Conservation (phyloP, 1,284 basidiomycete genomes). For the Irpex lacteus region DNA sequence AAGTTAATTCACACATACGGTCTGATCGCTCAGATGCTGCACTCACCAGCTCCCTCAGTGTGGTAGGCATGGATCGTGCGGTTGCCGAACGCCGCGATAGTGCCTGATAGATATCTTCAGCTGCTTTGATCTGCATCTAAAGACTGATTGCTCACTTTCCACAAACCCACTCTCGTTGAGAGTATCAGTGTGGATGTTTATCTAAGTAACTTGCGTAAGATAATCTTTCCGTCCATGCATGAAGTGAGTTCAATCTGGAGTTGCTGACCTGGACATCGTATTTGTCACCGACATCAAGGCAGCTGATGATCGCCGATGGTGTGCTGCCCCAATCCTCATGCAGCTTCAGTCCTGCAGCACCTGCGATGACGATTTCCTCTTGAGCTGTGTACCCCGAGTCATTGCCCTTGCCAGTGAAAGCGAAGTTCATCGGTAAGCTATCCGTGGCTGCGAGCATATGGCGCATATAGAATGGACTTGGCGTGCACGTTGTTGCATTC, state of each 20-base stretch:
- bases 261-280: slow-evolving; percentile 87
- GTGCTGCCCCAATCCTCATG: slow-evolving; percentile 99
- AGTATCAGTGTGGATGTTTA: slow-evolving; percentile 98
- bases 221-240: background rate
- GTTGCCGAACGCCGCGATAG: slow-evolving; percentile 86
- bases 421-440: slow-evolving; percentile 88
- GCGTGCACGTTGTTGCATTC: slow-evolving; percentile 94
- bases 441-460: slow-evolving; percentile 92
- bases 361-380: slow-evolving; percentile 84
- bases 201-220: slow-evolving; percentile 35
- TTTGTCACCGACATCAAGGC: slow-evolving; percentile 83
- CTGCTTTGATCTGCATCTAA: background rate
- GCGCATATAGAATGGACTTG: slow-evolving; percentile 83
- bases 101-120: slow-evolving; percentile 44
- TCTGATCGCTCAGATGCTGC: background rate
- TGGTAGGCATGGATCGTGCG: slow-evolving; percentile 99
- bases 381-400: slow-evolving; percentile 75
- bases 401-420: slow-evolving; percentile 93
- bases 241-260: background rate
- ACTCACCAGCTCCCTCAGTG: slow-evolving; percentile 85
- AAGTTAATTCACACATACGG: slow-evolving; percentile 2
- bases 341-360: slow-evolving; percentile 90
- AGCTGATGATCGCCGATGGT: slow-evolving; percentile 79
- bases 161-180: slow-evolving; percentile 94
- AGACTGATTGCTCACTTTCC: slow-evolving; percentile 53